Conservation (phyloP, 345 rosid species). For the Eutrema japonicum region DNA sequence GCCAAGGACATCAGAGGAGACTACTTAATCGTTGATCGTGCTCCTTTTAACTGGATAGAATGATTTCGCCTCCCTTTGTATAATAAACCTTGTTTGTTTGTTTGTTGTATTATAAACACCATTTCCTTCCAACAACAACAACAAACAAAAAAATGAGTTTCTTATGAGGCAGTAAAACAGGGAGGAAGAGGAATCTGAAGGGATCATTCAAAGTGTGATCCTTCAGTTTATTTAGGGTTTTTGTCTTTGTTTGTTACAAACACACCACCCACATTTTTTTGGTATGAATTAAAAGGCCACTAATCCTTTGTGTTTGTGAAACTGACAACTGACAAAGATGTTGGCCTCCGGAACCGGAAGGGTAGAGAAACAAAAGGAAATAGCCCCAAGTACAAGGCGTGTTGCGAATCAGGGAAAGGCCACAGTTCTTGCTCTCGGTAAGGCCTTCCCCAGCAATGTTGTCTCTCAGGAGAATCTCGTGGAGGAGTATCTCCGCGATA, state of each 20-base stretch:
- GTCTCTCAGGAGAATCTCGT: constrained; percentile 81
- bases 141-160: too few relatives aligned
- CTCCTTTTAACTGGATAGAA: constrained; percentile 63
- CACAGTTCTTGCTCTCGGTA: constrained; percentile 82
- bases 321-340: constrained; percentile 41
- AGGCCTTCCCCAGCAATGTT: constrained; percentile 84
- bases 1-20: constrained; percentile 82
- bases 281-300: constrained; percentile 9
- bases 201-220: constrained; percentile 25
- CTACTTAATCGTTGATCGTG: constrained; percentile 69
- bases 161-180: too few relatives aligned
- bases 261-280: constrained; percentile 35
- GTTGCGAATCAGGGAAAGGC: constrained; percentile 75
- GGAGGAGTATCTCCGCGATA: constrained; percentile 82
- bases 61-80: constrained; percentile 32
- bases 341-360: constrained; percentile 30
- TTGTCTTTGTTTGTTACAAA: constrained; percentile 43
- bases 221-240: constrained; percentile 27
- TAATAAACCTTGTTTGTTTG: background rate
- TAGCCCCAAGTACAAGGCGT: constrained; percentile 38
- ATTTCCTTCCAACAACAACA: background rate
- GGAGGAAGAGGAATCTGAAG: background rate
- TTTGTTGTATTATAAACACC: constrained; percentile 3
- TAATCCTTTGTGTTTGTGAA: constrained; percentile 4
- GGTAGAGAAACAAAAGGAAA: constrained; percentile 28